These are phyloP conservation scores for Debaryomyces hansenii DNA, from an alignment of 805 yeast species.

Conservation along the genomic window DNA sequence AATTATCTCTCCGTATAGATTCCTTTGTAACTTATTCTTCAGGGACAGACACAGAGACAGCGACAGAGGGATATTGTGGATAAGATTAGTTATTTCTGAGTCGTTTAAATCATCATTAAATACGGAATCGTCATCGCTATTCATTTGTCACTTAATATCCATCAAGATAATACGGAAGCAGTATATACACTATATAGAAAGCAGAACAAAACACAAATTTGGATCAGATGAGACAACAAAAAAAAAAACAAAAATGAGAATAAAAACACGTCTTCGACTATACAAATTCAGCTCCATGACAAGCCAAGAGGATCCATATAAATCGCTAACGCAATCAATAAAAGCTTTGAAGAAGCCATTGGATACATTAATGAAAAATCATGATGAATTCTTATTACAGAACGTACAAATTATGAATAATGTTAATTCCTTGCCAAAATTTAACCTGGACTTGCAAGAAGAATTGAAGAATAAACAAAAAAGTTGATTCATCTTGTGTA, in stretches of 20 bases:
- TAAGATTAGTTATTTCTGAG: constrained; percentile 5
- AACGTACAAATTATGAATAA: constrained; percentile 25
- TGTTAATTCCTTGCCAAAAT: constrained; percentile 15
- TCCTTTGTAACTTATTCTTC: constrained; percentile 5
- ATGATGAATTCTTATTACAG: constrained; percentile 30
- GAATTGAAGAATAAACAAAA: not conserved
- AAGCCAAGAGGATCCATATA: constrained; percentile 22
- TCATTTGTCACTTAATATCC: not conserved
- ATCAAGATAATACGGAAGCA: not conserved
- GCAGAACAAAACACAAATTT: not conserved
- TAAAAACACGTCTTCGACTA: not conserved
- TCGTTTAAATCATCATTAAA: constrained; percentile 15
- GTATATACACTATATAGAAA: not conserved
- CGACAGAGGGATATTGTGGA: not conserved
- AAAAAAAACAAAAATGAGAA: not conserved
- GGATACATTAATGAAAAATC: constrained; percentile 21
- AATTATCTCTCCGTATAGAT: constrained; percentile 11
- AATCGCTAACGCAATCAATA: constrained; percentile 20
- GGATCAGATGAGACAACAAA: not conserved
- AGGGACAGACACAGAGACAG: not conserved
- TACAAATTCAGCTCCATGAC: not conserved
- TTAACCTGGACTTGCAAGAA: not conserved
- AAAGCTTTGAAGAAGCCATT: constrained; percentile 25
- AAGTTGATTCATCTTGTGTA: not conserved
- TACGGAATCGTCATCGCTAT: constrained; percentile 11